These are phyloP conservation scores for Cyberlindnera maclurae DNA, from an alignment of 805 yeast species.

Conservation along the genomic window DNA sequence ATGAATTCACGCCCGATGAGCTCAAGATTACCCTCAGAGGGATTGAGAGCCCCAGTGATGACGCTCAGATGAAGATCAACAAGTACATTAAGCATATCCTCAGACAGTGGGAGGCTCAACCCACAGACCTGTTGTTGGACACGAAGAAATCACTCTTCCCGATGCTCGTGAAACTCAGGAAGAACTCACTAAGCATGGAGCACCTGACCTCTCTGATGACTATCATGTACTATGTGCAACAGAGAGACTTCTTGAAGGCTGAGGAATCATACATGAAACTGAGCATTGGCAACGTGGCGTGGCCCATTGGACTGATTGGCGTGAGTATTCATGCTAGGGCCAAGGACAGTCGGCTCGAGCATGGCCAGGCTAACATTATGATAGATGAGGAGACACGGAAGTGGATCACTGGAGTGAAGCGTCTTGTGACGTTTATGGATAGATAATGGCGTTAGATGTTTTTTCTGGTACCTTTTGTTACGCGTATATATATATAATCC, in stretches of 20 bases:
- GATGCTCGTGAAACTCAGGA: slow-evolving; percentile 46
- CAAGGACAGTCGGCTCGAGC: slow-evolving; percentile 51
- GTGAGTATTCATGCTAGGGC: slow-evolving; percentile 77
- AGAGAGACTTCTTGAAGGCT: slow-evolving; percentile 41
- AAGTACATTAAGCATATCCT: slow-evolving; percentile 27
- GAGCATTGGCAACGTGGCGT: slow-evolving; percentile 82
- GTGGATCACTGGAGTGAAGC: slow-evolving; percentile 72
- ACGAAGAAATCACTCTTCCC: slow-evolving; percentile 46
- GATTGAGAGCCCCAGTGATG: slow-evolving; percentile 2
- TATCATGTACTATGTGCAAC: slow-evolving; percentile 54
- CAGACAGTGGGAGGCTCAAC: slow-evolving; percentile 29
- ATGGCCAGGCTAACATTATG: slow-evolving; percentile 66
- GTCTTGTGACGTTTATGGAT: slow-evolving; percentile 51
- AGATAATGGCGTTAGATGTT: slow-evolving; percentile 1
- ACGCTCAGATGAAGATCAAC: slow-evolving; percentile 18
- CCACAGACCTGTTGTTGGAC: slow-evolving; percentile 30
- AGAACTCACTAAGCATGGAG: slow-evolving; percentile 30
- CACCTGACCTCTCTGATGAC: slow-evolving; percentile 50
- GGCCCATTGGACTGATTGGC: slow-evolving; percentile 83
- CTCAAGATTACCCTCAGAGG: slow-evolving; percentile 15
- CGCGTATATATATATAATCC: too few species aligned
- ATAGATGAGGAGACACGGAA: slow-evolving; percentile 64
- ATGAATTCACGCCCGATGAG: slow-evolving; percentile 7
- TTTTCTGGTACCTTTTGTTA: neutral
- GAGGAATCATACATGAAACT: slow-evolving; percentile 65